Evolutionary conservation across 2,329 filamentous ascomycete species (phyloP).

Genomic region (Elsinoe batatas): DNA sequence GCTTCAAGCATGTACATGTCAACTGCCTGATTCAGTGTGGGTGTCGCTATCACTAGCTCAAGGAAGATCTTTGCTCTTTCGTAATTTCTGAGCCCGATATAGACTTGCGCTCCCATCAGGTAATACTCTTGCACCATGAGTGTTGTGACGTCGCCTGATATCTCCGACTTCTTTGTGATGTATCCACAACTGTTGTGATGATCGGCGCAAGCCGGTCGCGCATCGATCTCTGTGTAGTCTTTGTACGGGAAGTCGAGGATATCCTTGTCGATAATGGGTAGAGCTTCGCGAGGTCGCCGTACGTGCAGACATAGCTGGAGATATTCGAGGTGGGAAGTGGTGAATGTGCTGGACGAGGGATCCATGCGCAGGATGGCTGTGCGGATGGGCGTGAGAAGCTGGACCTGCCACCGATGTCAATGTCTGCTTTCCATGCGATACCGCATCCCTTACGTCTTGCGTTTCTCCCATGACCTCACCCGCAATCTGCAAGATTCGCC

Average conservation of each 20-base stretch:
- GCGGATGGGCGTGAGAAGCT: conserved; percentile 29
- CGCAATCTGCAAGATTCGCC: conserved; percentile 29
- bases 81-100: conserved; percentile 35
- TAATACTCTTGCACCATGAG: conserved; percentile 48
- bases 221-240: conserved; percentile 26
- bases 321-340: conserved; percentile 51
- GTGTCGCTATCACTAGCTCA: conserved; percentile 51
- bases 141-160: conserved; percentile 46
- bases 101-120: conserved; percentile 38
- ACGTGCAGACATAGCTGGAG: conserved; percentile 48
- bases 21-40: conserved; percentile 55
- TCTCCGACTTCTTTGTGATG: conserved; percentile 49
- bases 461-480: background rate
- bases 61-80: conserved; percentile 37
- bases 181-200: conserved; percentile 42
- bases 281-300: conserved; percentile 43
- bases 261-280: conserved; percentile 53
- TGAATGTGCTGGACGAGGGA: conserved; percentile 56
- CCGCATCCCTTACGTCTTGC: background rate
- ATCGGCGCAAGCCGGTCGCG: conserved; percentile 32
- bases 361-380: conserved; percentile 56
- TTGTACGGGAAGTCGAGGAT: conserved; percentile 54
- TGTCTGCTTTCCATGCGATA: background rate
- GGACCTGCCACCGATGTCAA: conserved; percentile 8
- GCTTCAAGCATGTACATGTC: conserved; percentile 70